Conservation (phyloP, 2,329 filamentous ascomycete genomes). For the Claviceps africana region DNA sequence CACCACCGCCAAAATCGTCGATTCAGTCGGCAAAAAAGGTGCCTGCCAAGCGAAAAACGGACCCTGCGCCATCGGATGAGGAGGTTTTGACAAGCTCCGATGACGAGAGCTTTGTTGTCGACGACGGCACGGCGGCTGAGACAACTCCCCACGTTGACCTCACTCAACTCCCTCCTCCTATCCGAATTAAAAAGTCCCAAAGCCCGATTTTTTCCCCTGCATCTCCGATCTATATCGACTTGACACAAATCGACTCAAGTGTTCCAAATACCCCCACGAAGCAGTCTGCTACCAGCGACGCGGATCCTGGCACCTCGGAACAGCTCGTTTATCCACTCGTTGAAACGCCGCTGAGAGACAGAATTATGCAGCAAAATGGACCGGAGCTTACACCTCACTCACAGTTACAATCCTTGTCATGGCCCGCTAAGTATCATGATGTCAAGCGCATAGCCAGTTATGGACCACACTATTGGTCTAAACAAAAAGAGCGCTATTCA, state of each 20-base stretch:
- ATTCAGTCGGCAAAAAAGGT: conserved; percentile 9
- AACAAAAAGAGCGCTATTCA: conserved; percentile 15
- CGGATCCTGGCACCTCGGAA: conserved; percentile 14
- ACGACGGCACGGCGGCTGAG: neutral
- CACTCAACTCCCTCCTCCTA: neutral
- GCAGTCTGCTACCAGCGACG: neutral
- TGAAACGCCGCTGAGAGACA: neutral
- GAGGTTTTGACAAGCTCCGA: conserved; percentile 39
- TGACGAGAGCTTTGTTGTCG: conserved; percentile 36
- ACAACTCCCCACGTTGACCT: neutral
- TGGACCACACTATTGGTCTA: conserved; percentile 13
- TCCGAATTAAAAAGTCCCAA: neutral
- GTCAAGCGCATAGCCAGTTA: conserved; percentile 10
- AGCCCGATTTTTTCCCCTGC: conserved; percentile 8
- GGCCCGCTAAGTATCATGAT: conserved; percentile 2
- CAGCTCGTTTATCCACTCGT: conserved; percentile 3
- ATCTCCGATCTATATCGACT: conserved; percentile 14
- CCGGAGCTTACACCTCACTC: neutral
- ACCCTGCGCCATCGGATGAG: conserved; percentile 19
- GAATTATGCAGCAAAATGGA: neutral
- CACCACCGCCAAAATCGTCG: conserved; percentile 22
- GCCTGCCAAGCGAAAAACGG: conserved; percentile 1
- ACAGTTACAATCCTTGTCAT: neutral
- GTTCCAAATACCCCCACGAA: conserved; percentile 6
- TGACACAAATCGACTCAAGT: conserved; percentile 14